Base-by-base conservation (phyloP, 2,329 filamentous ascomycete species). In the Neonectria punicea region DNA sequence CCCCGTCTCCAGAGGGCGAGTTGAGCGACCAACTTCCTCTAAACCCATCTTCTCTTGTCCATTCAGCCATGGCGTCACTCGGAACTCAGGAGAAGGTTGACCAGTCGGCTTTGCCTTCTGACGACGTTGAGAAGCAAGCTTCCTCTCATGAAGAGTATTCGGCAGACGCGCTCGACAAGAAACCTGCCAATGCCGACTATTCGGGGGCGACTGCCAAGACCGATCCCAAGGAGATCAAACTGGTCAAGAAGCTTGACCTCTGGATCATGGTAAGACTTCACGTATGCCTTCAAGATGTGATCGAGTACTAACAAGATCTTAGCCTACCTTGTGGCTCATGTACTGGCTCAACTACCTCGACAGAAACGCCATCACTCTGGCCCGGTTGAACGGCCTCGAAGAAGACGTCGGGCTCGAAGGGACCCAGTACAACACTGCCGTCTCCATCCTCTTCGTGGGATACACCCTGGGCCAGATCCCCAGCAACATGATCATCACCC, bases 361-460 rank as follows among this genome's bases (percentile, higher is more conserved):
- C 65, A 76, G 83, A 18, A 85, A 85, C 58, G 85, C 87, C 61
- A 87, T 88, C 66, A 86, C 86, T 3, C 83, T 85, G n/a, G 86
- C 86, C 9, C 79, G 82, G 47, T 74, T 89, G 25, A 82, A 86
- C 66, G 84, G 85, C 2, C 74, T 89, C 11, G 82, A 86, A 58
- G 78, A 82, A 20, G 85, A 88, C 53, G 73, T 89, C 2, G 75
- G 79, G 4, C 74, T 88, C 54, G 74, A 75, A 0, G 81, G 80
- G 11, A 30, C 43, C 44, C 64, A 74, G 58, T 74, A 74, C 57
- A 70, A 74, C 55, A 74, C 73, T 5, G 75, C 73, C 32, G 72
- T 76, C 1, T 76, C 75, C 1, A 73, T 77, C 28, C 70, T 76
- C 14, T 77, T 75, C 53, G 72, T 73, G 10, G 73, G 85, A 60